These are phyloP conservation scores for Trichosporon faecale DNA, from an alignment of 1,284 basidiomycete genomes.

Conservation along the genomic window DNA sequence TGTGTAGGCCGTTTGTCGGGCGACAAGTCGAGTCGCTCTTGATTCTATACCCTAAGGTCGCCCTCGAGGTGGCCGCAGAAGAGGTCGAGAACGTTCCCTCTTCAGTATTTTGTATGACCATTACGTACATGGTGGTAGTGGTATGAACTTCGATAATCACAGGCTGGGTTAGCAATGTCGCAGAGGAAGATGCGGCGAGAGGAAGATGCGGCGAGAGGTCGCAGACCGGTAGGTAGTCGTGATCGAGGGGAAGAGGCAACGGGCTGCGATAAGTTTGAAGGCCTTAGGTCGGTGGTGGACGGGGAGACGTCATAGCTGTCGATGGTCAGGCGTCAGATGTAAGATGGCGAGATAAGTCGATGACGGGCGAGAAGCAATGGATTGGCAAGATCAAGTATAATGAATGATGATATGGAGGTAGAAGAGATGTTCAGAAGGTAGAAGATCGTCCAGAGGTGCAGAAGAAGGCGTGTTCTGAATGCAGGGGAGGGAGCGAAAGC, in stretches of 20 bases:
- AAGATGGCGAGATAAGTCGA: neutral
- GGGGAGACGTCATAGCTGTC: neutral
- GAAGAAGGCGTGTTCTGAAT: neutral
- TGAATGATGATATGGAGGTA: neutral
- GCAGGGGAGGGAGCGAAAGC: neutral
- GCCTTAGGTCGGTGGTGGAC: neutral
- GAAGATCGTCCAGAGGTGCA: too few species aligned
- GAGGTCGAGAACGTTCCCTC: neutral
- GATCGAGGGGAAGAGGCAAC: too few species aligned
- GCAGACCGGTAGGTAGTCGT: too few species aligned
- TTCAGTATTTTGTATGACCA: constrained; percentile 6
- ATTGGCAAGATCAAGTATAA: neutral
- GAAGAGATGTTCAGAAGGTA: neutral
- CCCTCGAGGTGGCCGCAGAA: neutral
- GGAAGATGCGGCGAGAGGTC: too few species aligned
- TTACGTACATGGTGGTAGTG: constrained; percentile 8
- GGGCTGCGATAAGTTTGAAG: neutral
- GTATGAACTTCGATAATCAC: neutral
- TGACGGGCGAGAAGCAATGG: neutral
- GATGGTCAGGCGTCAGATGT: neutral
- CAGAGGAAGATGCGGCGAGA: too few species aligned
- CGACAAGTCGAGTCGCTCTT: neutral
- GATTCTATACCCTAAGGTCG: neutral
- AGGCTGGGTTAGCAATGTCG: neutral
- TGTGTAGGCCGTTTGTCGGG: neutral